Evolutionary conservation across 1,139 yeast species (phyloP).

Genomic region (Diutina catenulata): DNA sequence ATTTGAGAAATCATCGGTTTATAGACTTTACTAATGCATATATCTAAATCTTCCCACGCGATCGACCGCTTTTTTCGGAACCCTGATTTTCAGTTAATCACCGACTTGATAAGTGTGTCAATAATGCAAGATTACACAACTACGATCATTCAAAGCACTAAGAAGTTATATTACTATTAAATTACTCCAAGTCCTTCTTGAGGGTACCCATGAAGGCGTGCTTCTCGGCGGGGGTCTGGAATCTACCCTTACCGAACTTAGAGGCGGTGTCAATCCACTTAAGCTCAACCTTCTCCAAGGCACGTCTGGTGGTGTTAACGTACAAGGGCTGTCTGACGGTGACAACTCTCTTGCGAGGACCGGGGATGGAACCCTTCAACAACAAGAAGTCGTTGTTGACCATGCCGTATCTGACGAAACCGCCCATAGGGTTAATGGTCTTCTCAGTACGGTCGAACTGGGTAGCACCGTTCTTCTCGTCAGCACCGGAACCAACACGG

Average conservation of each 20-base stretch:
- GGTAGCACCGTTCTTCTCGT: conserved; percentile 90
- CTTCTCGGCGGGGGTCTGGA: conserved; percentile 99
- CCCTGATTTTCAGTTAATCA: too few relatives aligned
- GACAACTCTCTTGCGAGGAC: conserved; percentile 98
- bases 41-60: too few relatives aligned
- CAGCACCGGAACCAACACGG: conserved; percentile 97
- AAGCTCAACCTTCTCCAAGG: conserved; percentile 90
- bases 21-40: too few relatives aligned
- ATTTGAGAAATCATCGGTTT: too few relatives aligned
- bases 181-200: conserved; percentile 66
- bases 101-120: too few relatives aligned
- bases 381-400: conserved; percentile 95
- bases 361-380: conserved; percentile 99
- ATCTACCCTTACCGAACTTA: conserved; percentile 99
- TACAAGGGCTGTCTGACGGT: conserved; percentile 98
- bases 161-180: not conserved
- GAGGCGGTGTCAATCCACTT: conserved; percentile 99
- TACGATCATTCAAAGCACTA: too few relatives aligned
- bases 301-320: conserved; percentile 97
- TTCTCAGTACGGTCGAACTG: conserved; percentile 99
- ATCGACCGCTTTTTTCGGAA: too few relatives aligned
- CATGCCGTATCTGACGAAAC: conserved; percentile 98
- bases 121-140: too few relatives aligned
- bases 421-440: conserved; percentile 99
- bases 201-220: conserved; percentile 99